These are phyloP conservation scores for Colletotrichum filicis DNA, from an alignment of 2,329 filamentous ascomycete species.

Conservation along the genomic window DNA sequence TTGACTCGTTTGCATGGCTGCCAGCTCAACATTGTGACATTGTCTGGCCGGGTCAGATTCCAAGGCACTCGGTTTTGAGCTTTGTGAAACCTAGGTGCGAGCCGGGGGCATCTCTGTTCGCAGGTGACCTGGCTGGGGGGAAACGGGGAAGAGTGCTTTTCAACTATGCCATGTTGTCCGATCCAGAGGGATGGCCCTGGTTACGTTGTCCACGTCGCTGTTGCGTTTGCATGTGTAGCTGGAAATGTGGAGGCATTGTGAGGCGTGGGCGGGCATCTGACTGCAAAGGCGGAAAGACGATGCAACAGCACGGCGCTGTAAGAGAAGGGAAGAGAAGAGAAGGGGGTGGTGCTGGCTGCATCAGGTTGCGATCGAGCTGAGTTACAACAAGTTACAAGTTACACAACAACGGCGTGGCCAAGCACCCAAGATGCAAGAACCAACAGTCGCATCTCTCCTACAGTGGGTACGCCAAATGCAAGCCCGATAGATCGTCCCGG, in stretches of 20 bases:
- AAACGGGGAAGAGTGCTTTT: background rate
- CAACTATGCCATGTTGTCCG: constrained; percentile 1
- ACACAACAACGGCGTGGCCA: no score
- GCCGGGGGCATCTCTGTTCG: constrained; percentile 2
- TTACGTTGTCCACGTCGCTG: background rate
- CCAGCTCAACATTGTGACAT: constrained; percentile 18
- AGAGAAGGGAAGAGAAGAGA: no score
- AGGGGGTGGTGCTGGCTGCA: background rate
- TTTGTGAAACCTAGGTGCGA: background rate
- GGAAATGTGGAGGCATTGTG: background rate
- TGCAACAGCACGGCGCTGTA: background rate
- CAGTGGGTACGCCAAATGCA: constrained; percentile 16
- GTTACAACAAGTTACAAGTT: background rate
- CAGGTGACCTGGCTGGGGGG: background rate
- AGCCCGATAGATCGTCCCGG: constrained; percentile 15
- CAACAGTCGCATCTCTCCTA: constrained; percentile 5
- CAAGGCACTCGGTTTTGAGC: background rate
- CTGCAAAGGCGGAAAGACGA: background rate
- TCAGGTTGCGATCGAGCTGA: background rate
- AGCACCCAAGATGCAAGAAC: constrained; percentile 1
- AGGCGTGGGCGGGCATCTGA: background rate
- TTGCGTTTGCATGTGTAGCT: background rate
- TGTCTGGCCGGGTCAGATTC: background rate
- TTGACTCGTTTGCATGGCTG: constrained; percentile 19
- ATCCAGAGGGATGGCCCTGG: constrained; percentile 15